Conservation (phyloP, 371 early-diverging fungal species). For the Mortierella sp. region DNA sequence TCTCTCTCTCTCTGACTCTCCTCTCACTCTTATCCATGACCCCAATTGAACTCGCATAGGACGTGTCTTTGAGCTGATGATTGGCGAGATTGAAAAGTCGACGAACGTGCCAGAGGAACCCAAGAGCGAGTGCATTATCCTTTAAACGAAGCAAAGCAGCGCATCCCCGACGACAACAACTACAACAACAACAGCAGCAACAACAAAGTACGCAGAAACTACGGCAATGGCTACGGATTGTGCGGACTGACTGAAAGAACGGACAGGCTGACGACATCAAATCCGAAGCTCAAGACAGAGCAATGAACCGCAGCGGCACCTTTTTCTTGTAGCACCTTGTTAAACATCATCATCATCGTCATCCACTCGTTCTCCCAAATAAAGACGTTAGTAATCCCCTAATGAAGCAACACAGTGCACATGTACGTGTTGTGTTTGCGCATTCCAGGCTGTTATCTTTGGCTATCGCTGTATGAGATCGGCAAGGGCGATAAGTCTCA, state of each 20-base stretch:
- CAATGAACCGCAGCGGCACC: neutral
- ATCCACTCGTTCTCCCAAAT: neutral
- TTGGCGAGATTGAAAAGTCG: conserved; percentile 77
- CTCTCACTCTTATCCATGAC: neutral
- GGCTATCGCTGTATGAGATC: neutral
- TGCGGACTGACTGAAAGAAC: neutral
- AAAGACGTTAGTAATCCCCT: neutral
- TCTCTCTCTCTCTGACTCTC: conserved; percentile 1
- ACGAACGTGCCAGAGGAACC: conserved; percentile 72
- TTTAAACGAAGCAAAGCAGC: conserved; percentile 33
- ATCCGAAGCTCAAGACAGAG: neutral
- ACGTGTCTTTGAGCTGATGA: conserved; percentile 77
- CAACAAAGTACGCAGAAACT: neutral
- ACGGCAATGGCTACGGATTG: neutral
- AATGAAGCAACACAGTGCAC: neutral
- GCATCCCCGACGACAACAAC: neutral
- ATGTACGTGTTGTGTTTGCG: neutral
- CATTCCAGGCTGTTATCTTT: neutral
- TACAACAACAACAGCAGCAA: neutral
- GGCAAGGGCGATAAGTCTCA: no score
- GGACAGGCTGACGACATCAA: neutral
- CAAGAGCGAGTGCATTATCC: conserved; percentile 66
- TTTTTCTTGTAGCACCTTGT: neutral
- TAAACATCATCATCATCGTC: neutral
- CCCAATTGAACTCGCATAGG: conserved; percentile 51